A percentile compares a stretch with the other conserved stretches of the same genome.
These are phyloP conservation scores for Eragrostis tef DNA, from an alignment of 202 grass and related monocot species.

Conservation along the genomic window DNA sequence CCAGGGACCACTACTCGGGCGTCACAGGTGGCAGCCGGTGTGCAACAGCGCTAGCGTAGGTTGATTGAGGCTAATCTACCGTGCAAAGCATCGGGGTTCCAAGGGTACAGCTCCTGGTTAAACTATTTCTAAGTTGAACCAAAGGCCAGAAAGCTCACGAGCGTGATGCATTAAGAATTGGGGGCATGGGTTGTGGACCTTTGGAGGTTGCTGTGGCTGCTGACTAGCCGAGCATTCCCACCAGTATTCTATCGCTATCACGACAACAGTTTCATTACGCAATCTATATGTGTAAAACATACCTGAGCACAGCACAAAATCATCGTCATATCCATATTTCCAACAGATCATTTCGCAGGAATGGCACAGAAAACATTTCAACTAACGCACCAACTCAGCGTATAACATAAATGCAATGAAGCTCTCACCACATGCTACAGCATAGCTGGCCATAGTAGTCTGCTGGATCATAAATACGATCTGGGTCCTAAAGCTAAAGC, in stretches of 20 bases:
- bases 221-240: not conserved
- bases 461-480: slow-evolving; percentile 8
- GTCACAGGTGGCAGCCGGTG: not conserved
- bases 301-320: no score
- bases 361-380: not conserved
- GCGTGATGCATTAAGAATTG: not conserved
- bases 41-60: not conserved
- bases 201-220: not conserved
- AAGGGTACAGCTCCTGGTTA: not conserved
- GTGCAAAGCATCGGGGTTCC: no score
- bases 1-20: not conserved
- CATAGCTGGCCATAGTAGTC: slow-evolving; percentile 7
- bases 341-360: not conserved
- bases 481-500: slow-evolving; percentile 4
- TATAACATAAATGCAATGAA: not conserved
- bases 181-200: not conserved
- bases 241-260: not conserved
- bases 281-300: not conserved
- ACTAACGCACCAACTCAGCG: not conserved
- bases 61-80: not conserved
- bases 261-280: not conserved
- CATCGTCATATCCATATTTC: not conserved
- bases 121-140: not conserved
- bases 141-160: not conserved
- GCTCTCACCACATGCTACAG: not conserved